These are phyloP conservation scores for Stemphylium lycopersici DNA, from an alignment of 2,329 filamentous ascomycete species.

Conservation along the genomic window DNA sequence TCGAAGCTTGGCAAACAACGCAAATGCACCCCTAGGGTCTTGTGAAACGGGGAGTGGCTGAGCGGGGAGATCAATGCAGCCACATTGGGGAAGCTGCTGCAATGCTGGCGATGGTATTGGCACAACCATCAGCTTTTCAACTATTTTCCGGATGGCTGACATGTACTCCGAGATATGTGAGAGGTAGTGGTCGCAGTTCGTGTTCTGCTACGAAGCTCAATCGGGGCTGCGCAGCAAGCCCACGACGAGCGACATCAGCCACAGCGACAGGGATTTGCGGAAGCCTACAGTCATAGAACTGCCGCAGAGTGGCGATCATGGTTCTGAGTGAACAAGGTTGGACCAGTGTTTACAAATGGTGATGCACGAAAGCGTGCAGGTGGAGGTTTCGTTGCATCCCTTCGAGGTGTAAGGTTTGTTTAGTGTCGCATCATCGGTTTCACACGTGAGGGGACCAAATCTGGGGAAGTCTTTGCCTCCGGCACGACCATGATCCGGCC, in stretches of 20 bases:
- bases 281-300: conserved; percentile 6
- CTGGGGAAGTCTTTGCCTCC: conserved; percentile 26
- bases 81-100: not conserved
- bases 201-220: not conserved
- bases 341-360: conserved; percentile 14
- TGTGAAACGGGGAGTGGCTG: conserved; percentile 32
- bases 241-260: not conserved
- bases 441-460: conserved; percentile 26
- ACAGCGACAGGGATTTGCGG: not conserved
- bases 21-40: conserved; percentile 20
- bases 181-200: not conserved
- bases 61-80: conserved; percentile 12
- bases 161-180: not conserved
- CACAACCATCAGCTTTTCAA: too few species aligned
- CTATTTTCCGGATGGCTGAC: too few species aligned
- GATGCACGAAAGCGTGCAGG: conserved; percentile 26
- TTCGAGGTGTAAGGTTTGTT: conserved; percentile 27
- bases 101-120: not conserved
- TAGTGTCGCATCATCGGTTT: conserved; percentile 43
- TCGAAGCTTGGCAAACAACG: conserved; percentile 35
- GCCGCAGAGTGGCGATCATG: conserved; percentile 1
- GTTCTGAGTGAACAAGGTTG: conserved; percentile 11
- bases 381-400: conserved; percentile 28
- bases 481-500: conserved; percentile 30
- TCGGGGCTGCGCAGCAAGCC: not conserved